phyloP scores from a whole-genome alignment of 139 green algal genomes.

The Mesotaenium endlicherianum region DNA sequence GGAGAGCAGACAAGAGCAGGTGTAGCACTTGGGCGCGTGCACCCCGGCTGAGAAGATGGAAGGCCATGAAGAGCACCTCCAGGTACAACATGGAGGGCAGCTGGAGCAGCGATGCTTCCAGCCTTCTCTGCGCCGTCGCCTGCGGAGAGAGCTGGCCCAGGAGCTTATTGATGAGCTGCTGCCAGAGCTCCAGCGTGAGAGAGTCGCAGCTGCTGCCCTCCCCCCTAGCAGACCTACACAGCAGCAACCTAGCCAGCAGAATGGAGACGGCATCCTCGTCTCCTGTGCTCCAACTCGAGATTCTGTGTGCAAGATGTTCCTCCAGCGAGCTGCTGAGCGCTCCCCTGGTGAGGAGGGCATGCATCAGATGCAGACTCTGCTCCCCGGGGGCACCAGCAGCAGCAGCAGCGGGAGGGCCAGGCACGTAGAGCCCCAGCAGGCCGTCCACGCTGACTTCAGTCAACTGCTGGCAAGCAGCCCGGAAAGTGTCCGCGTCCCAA shows the following conservation, averaged over 20 bases:
- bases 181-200: slow-evolving; percentile 14
- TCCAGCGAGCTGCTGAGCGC: no score
- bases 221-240: background rate
- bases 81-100: slow-evolving; percentile 5
- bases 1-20: no score
- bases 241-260: background rate
- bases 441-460: no score
- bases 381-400: no score
- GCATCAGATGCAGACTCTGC: no score
- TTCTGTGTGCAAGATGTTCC: background rate
- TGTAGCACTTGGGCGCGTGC: background rate
- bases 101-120: background rate
- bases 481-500: no score
- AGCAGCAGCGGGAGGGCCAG: no score
- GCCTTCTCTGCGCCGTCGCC: background rate
- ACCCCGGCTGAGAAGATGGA: slow-evolving; percentile 5
- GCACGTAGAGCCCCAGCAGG: no score
- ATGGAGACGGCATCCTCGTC: background rate
- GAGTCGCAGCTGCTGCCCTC: background rate
- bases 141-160: no score
- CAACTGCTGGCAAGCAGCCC: no score
- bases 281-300: background rate
- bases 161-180: no score
- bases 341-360: no score
- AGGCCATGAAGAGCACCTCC: slow-evolving; percentile 18